A percentile compares a stretch with the other conserved stretches of the same genome.
Evolutionary conservation across 208 protist genomes (phyloP).

Genomic region (Leishmania tropica): DNA sequence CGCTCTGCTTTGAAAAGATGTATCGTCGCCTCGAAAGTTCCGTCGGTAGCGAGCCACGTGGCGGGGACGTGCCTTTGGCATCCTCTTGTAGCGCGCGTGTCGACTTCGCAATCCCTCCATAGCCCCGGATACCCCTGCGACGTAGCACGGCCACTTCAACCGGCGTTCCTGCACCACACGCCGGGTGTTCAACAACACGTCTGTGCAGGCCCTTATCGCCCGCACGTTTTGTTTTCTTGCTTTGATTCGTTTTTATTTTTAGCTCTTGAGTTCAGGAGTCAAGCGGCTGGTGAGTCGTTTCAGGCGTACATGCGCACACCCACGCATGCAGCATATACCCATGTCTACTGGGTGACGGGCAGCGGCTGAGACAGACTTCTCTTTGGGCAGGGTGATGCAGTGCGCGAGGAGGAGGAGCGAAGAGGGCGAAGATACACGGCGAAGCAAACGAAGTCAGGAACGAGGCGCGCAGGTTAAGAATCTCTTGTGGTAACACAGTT

Average conservation of each 20-base stretch:
- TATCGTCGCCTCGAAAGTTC: not conserved
- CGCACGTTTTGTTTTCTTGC: not conserved
- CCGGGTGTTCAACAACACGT: not conserved
- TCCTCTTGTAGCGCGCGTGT: not conserved
- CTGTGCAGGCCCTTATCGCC: not conserved
- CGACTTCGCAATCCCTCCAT: not conserved
- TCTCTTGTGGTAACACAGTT: not conserved
- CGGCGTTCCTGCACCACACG: not conserved
- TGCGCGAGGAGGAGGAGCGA: not conserved
- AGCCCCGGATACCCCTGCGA: not conserved
- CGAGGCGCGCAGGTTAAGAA: not conserved
- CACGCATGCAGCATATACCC: not conserved
- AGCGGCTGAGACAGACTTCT: not conserved
- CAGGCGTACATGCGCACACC: not conserved
- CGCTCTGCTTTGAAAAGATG: not conserved
- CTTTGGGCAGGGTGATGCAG: too few species aligned
- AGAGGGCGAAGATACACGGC: not conserved
- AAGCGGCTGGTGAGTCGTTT: not conserved
- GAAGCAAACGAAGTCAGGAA: not conserved
- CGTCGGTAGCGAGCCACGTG: not conserved
- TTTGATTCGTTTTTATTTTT: not conserved
- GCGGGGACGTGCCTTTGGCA: not conserved
- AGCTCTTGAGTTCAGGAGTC: not conserved
- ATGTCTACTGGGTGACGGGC: not conserved
- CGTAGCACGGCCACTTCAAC: not conserved